Evolutionary conservation across 2,329 filamentous ascomycete species (phyloP).

Genomic region (Trichophyton schoenleinii): DNA sequence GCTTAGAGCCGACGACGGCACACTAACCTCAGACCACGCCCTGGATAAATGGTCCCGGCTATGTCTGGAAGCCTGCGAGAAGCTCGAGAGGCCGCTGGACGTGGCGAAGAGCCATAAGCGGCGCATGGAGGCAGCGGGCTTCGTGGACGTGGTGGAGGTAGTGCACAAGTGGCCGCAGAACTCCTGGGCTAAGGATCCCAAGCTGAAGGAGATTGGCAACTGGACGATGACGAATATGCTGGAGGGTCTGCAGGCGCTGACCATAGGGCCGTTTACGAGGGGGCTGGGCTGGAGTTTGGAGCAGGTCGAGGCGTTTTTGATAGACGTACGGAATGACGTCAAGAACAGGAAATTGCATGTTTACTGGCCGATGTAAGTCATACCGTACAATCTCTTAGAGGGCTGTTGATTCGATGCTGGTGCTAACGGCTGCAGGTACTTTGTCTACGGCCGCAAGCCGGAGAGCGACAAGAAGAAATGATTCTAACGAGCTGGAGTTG

Average conservation of each 20-base stretch:
- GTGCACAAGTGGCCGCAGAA: conserved; percentile 33
- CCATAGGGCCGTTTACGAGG: conserved; percentile 31
- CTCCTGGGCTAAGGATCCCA: conserved; percentile 37
- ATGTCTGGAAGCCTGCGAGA: conserved; percentile 21
- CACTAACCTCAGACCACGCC: conserved; percentile 23
- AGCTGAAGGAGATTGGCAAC: conserved; percentile 39
- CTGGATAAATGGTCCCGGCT: conserved; percentile 14
- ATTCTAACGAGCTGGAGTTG: background rate
- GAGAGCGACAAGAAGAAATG: background rate
- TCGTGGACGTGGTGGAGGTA: conserved; percentile 26
- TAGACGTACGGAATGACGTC: conserved; percentile 2
- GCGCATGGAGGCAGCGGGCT: conserved; percentile 31
- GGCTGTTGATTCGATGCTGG: too few relatives aligned
- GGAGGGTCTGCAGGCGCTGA: conserved; percentile 33
- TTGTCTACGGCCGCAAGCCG: conserved; percentile 19
- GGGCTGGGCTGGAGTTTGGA: conserved; percentile 28
- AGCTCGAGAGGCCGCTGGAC: conserved; percentile 32
- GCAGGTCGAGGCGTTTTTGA: conserved; percentile 8
- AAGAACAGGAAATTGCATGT: conserved; percentile 9
- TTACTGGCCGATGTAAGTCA: conserved; percentile 6
- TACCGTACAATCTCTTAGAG: too few relatives aligned
- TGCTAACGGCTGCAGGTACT: background rate
- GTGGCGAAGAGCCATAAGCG: conserved; percentile 24
- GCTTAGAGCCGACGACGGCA: conserved; percentile 31
- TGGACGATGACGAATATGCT: conserved; percentile 33